Base-by-base conservation (phyloP, 1,139 yeast species). In the Candida buenavistaensis region DNA sequence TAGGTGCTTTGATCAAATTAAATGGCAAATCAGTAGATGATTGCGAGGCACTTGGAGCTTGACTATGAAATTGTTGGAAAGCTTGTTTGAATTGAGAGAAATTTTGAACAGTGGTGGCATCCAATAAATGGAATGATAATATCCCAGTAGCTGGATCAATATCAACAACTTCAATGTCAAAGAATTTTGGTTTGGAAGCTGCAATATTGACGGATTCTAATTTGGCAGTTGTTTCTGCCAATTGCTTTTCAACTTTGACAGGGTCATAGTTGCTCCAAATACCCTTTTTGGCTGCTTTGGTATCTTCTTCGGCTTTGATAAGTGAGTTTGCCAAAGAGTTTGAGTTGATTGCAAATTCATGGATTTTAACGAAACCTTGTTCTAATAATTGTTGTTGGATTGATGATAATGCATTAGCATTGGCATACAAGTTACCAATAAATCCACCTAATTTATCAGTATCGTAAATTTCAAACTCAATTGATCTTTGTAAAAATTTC, bases 401-500 rank as follows among this genome's bases (percentile, higher is more conserved):
- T 10, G 95, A 89, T 16, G 47, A 42, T 22, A 62, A 54, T 15
- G 70, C 62, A 32, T 71, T 70, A 6, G 77, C 71, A 15, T 75
- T 75, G 10, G 78, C 54, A 52, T 65, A 83, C 35, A 86, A 51
- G 48, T 82, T 78, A 34, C 95, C 95, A 53, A 86, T 78, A 49
- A 87, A 88, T 0, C 85, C 86, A 40, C 96, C 96, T 41, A 82
- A 70, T 52, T 81, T 84, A 55, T 88, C 96, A 37, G 76, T 74
- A 40, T 77, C 82, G 45, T 78, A 76, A 17, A 87, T 74, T 38
- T 82, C 82, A 46, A 87, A 68, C 46, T 76, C 80, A 31, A 86
- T 83, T 45, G 80, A 85, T 52, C 88, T 75, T 63, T 88, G 96
- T 55, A 80, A 68, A 36, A 76, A 69, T 44, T 74, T 72, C 41